These are phyloP conservation scores for Leccinum variicolor DNA, from an alignment of 768 basidiomycete species.

Conservation along the genomic window DNA sequence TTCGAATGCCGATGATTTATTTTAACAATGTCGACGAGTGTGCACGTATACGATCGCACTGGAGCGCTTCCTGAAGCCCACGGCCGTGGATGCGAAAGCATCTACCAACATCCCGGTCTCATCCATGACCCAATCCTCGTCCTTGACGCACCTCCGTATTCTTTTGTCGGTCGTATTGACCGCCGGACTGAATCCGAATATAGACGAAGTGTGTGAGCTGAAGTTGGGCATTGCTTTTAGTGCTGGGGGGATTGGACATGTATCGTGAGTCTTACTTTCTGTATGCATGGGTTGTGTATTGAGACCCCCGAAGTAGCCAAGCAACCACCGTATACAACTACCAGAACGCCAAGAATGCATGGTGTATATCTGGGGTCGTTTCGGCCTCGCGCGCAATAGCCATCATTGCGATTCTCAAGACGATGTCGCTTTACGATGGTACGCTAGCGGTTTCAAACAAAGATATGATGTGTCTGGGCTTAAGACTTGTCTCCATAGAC, in stretches of 20 bases:
- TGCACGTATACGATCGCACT: constrained; percentile 49
- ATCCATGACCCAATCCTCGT: constrained; percentile 33
- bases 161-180: constrained; percentile 66
- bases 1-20: neutral
- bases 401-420: constrained; percentile 64
- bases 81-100: constrained; percentile 47
- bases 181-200: constrained; percentile 63
- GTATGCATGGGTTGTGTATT: neutral
- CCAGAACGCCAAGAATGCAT: constrained; percentile 41
- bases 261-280: constrained; percentile 38
- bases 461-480: neutral
- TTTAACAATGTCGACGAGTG: constrained; percentile 33
- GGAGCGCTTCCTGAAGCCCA: constrained; percentile 49
- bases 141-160: constrained; percentile 52
- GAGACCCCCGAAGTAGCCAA: constrained; percentile 15
- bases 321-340: constrained; percentile 42
- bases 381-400: constrained; percentile 70
- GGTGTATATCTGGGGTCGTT: constrained; percentile 70
- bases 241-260: constrained; percentile 41
- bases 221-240: constrained; percentile 50
- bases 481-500: constrained; percentile 39
- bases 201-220: constrained; percentile 64
- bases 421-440: constrained; percentile 76
- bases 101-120: constrained; percentile 46
- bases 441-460: neutral